phyloP scores from a whole-genome alignment of 2,329 filamentous ascomycete genomes.

The Hawksworthiomyces lignivorus region DNA sequence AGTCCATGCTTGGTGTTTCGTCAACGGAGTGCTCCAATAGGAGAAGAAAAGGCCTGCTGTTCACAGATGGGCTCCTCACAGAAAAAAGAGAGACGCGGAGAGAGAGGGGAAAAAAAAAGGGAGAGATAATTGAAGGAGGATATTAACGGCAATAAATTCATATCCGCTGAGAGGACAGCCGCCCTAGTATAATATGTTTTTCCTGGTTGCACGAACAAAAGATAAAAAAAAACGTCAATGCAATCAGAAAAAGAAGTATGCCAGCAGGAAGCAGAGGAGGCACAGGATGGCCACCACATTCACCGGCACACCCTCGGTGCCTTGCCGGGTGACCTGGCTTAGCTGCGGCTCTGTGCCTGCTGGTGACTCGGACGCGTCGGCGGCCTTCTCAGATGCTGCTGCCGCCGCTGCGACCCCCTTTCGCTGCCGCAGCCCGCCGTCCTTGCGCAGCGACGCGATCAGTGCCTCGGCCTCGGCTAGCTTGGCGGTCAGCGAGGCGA shows the following conservation, averaged over 20 bases:
- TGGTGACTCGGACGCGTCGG: conserved; percentile 23
- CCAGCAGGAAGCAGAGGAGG: conserved; percentile 83
- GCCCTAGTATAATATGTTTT: too few species aligned
- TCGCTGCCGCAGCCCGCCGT: conserved; percentile 70
- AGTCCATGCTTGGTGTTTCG: too few species aligned
- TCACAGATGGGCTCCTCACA: background rate
- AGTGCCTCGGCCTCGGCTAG: conserved; percentile 61
- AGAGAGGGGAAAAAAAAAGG: too few species aligned
- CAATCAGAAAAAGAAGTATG: conserved; percentile 87
- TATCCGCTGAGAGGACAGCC: too few species aligned
- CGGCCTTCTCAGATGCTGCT: conserved; percentile 33
- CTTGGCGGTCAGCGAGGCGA: conserved; percentile 23
- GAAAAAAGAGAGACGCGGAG: too few species aligned
- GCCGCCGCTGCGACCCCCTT: conserved; percentile 42
- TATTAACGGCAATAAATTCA: too few species aligned
- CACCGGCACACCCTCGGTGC: conserved; percentile 73
- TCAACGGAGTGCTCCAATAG: too few species aligned
- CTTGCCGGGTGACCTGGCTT: conserved; percentile 48
- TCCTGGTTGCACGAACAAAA: too few species aligned
- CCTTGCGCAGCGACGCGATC: conserved; percentile 61
- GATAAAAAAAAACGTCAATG: background rate
- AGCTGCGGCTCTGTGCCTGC: conserved; percentile 40
- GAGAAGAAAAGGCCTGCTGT: background rate
- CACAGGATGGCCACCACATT: conserved; percentile 78
- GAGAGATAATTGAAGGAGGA: too few species aligned